Evolutionary conservation across 1,284 basidiomycete genomes (phyloP).

Genomic region (Schizophyllum amplum): DNA sequence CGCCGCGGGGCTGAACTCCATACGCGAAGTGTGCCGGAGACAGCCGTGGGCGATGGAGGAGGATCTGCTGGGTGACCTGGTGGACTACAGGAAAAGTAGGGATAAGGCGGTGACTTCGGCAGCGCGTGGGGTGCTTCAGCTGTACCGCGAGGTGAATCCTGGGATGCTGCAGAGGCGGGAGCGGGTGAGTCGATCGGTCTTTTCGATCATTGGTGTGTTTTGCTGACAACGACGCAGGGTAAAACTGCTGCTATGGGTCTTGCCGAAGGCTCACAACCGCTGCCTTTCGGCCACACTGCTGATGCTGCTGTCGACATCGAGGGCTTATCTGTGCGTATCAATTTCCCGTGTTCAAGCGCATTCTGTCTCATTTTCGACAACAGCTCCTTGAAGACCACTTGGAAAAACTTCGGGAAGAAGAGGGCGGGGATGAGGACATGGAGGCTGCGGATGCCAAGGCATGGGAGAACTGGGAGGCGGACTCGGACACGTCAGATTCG

Average conservation of each 20-base stretch:
- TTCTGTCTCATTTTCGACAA: slow-evolving; percentile 2
- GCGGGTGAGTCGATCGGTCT: slow-evolving; percentile 40
- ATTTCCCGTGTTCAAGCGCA: background rate
- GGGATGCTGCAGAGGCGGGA: slow-evolving; percentile 87
- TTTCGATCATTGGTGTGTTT: background rate
- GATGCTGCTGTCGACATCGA: slow-evolving; percentile 84
- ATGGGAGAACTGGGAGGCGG: slow-evolving; percentile 84
- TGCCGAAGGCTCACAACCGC: slow-evolving; percentile 49
- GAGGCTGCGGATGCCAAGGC: slow-evolving; percentile 59
- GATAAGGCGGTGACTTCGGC: slow-evolving; percentile 93
- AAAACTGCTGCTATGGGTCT: slow-evolving; percentile 80
- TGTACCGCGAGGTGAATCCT: slow-evolving; percentile 97
- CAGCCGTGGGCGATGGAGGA: slow-evolving; percentile 98
- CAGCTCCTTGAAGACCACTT: slow-evolving; percentile 87
- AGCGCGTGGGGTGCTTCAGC: slow-evolving; percentile 78
- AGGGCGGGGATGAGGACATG: slow-evolving; percentile 44
- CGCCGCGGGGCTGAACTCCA: slow-evolving; percentile 91
- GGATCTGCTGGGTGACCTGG: slow-evolving; percentile 85
- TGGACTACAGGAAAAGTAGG: slow-evolving; percentile 92
- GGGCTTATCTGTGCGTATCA: slow-evolving; percentile 67
- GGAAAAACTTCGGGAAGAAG: slow-evolving; percentile 59
- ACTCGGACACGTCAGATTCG: slow-evolving; percentile 56
- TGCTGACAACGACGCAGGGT: slow-evolving; percentile 38
- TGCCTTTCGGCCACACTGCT: slow-evolving; percentile 75
- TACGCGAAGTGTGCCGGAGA: slow-evolving; percentile 86